Percentiles rank a stretch among this genome's conserved stretches.
These are phyloP conservation scores for Chaetomium globosum DNA, from an alignment of 2,329 filamentous ascomycete genomes.

Conservation along the genomic window DNA sequence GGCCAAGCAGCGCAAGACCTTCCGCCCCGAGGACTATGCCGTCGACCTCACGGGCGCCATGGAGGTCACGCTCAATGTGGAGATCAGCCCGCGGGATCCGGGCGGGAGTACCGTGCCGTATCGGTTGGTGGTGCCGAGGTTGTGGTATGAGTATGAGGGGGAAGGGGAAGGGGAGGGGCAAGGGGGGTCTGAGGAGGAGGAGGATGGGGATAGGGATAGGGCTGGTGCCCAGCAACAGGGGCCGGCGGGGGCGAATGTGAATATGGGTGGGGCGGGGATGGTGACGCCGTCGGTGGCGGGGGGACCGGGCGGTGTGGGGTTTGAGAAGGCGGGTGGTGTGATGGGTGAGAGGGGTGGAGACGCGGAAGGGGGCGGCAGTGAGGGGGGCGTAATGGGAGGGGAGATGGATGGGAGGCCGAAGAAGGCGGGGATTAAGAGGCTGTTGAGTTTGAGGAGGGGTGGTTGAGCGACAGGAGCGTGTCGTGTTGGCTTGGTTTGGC, in stretches of 20 bases:
- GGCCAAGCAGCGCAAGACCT: conserved; percentile 59
- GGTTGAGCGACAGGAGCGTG: not conserved
- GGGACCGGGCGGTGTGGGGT: not conserved
- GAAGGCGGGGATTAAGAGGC: conserved; percentile 45
- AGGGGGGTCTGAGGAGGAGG: not conserved
- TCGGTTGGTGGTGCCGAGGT: conserved; percentile 77
- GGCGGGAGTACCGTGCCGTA: conserved; percentile 87
- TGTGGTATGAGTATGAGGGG: conserved; percentile 62
- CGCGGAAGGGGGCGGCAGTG: conserved; percentile 34
- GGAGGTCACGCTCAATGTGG: conserved; percentile 85
- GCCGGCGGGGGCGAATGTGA: not conserved
- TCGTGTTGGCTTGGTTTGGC: not conserved
- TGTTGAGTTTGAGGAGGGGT: conserved; percentile 50
- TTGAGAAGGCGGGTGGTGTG: not conserved
- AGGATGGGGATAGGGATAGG: conserved; percentile 23
- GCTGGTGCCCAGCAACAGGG: not conserved
- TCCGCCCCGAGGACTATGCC: conserved; percentile 46
- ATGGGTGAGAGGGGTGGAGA: conserved; percentile 3
- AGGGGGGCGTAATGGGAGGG: conserved; percentile 1
- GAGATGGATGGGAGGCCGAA: conserved; percentile 25
- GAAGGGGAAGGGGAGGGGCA: conserved; percentile 39
- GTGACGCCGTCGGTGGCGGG: not conserved
- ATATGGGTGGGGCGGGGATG: not conserved
- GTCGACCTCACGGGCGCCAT: conserved; percentile 82
- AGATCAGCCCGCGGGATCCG: conserved; percentile 83